Conservation (phyloP, 805 yeast genomes). For the Ogataea populi-albae region DNA sequence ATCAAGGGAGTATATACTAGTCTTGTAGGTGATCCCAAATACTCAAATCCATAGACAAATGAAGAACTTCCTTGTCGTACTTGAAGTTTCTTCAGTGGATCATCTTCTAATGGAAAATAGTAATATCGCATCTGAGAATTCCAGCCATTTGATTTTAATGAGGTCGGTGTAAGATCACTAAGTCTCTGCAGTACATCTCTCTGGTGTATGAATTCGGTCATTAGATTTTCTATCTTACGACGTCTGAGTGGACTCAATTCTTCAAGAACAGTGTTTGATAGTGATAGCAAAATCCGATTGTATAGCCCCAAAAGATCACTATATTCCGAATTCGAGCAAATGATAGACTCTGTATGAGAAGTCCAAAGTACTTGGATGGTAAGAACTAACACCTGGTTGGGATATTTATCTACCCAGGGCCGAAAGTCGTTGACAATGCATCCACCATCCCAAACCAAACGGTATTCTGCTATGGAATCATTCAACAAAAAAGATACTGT, state of each 20-base stretch:
- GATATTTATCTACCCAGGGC: constrained; percentile 39
- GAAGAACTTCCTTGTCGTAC: constrained; percentile 52
- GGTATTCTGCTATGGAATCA: constrained; percentile 32
- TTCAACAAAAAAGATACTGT: constrained; percentile 42
- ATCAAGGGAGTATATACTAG: constrained; percentile 76
- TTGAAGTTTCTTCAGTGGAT: constrained; percentile 28
- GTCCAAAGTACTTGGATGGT: constrained; percentile 62
- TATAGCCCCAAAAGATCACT: constrained; percentile 16
- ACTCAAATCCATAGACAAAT: constrained; percentile 75
- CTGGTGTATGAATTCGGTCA: constrained; percentile 67
- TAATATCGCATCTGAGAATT: constrained; percentile 50
- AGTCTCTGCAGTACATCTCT: constrained; percentile 33
- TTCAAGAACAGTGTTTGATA: constrained; percentile 33
- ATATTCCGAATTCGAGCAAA: constrained; percentile 3
- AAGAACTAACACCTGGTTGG: constrained; percentile 57
- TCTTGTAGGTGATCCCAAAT: constrained; percentile 69
- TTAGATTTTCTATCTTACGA: constrained; percentile 53
- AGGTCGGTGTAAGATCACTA: background rate
- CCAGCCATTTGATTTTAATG: constrained; percentile 41
- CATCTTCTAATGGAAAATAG: constrained; percentile 26
- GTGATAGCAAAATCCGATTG: constrained; percentile 5
- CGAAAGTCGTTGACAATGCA: constrained; percentile 15
- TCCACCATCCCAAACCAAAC: constrained; percentile 9
- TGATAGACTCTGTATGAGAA: constrained; percentile 30
- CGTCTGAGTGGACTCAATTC: constrained; percentile 32